Evolutionary conservation across 441 rosid species (phyloP).

Genomic region (Croton setiger): DNA sequence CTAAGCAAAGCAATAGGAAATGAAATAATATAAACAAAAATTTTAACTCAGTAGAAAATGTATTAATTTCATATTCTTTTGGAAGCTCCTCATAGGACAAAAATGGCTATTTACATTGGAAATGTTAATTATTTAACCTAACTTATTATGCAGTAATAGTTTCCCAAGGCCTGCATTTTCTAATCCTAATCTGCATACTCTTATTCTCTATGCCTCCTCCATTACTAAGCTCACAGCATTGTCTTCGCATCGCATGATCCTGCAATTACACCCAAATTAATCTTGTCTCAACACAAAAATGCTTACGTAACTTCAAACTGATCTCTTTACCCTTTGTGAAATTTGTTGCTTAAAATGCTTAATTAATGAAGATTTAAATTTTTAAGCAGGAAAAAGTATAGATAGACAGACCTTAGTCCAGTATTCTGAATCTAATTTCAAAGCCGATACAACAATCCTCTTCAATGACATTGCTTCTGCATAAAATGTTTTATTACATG

Average conservation of each 20-base stretch:
- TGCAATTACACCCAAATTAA: background rate
- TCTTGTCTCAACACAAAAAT: background rate
- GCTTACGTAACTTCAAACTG: background rate
- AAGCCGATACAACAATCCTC: constrained; percentile 44
- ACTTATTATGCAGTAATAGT: constrained; percentile 9
- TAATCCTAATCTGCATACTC: constrained; percentile 50
- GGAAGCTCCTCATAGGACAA: background rate
- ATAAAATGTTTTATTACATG: constrained; percentile 32
- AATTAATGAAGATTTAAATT: background rate
- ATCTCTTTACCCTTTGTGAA: no score
- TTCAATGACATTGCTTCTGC: constrained; percentile 32
- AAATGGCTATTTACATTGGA: background rate
- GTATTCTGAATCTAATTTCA: constrained; percentile 50
- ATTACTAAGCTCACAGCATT: constrained; percentile 57
- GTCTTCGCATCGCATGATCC: constrained; percentile 54
- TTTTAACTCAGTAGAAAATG: background rate
- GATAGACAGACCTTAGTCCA: constrained; percentile 53
- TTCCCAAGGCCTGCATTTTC: constrained; percentile 56
- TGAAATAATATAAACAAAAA: background rate
- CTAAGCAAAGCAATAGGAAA: background rate
- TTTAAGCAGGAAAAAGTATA: background rate
- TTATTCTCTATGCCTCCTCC: constrained; percentile 28
- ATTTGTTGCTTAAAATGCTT: no score
- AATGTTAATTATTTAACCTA: background rate
- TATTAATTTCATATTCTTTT: background rate